Evolutionary conservation across 192 early-diverging fungal species (phyloP).

Genomic region (Coemansia sp.): DNA sequence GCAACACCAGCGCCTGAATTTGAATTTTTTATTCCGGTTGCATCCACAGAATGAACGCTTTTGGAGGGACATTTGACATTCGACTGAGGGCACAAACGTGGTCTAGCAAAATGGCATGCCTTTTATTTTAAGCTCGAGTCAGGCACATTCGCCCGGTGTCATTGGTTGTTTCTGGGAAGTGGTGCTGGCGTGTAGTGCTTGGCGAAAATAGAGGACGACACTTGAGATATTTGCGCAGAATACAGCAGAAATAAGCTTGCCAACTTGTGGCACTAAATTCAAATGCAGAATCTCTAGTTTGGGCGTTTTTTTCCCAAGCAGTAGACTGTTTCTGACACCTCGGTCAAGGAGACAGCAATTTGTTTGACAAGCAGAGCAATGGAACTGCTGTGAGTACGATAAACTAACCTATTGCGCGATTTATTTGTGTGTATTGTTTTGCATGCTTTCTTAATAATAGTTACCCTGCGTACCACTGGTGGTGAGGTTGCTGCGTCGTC

Average conservation of each 20-base stretch:
- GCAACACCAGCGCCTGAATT: background rate
- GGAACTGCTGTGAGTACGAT: background rate
- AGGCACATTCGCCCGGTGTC: background rate
- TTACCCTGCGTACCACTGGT: slow-evolving; percentile 96
- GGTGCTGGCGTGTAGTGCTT: background rate
- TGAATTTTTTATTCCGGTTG: background rate
- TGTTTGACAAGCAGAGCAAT: background rate
- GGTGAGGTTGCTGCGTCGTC: slow-evolving; percentile 97
- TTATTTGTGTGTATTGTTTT: background rate
- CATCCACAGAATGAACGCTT: background rate
- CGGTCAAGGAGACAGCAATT: background rate
- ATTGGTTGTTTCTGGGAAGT: background rate
- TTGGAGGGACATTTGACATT: background rate
- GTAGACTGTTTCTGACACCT: background rate
- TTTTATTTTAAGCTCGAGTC: background rate
- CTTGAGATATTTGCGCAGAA: background rate
- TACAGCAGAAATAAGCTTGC: background rate
- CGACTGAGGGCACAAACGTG: background rate
- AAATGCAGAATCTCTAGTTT: background rate
- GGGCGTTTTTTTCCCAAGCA: background rate
- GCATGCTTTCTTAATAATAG: slow-evolving; percentile 18
- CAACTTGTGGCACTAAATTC: background rate
- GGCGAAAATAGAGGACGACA: background rate
- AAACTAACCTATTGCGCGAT: background rate
- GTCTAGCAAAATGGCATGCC: background rate